phyloP scores from a whole-genome alignment of 1,139 yeast genomes.

The Diutina ranongensis region DNA sequence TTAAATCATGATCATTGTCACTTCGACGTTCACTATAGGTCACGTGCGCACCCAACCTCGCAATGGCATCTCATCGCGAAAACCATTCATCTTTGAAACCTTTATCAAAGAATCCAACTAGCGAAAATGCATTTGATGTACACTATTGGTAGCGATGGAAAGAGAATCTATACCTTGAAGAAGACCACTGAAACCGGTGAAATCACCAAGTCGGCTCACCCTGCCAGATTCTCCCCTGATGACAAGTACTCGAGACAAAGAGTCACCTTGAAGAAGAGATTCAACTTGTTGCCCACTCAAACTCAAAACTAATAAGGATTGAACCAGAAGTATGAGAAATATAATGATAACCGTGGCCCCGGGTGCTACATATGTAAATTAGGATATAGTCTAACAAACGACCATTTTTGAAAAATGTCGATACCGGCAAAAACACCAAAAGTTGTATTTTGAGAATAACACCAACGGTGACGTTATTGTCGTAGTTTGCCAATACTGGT shows the following conservation, averaged over 20 bases:
- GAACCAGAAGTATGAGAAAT: neutral
- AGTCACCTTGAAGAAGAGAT: constrained; percentile 95
- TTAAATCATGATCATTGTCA: too few species aligned
- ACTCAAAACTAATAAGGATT: constrained; percentile 8
- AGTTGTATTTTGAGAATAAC: too few species aligned
- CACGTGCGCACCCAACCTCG: neutral
- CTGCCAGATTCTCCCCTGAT: constrained; percentile 98
- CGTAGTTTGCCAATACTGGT: too few species aligned
- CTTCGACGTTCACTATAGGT: too few species aligned
- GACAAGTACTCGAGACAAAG: constrained; percentile 99
- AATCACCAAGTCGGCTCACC: constrained; percentile 97
- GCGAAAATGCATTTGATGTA: constrained; percentile 92
- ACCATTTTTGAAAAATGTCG: too few species aligned
- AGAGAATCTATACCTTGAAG: constrained; percentile 87
- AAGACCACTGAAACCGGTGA: constrained; percentile 77
- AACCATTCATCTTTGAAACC: neutral
- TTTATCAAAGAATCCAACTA: neutral
- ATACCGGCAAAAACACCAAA: too few species aligned
- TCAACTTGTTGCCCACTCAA: constrained; percentile 79
- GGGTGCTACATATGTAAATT: too few species aligned
- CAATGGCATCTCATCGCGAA: constrained; percentile 2
- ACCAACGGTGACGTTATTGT: too few species aligned
- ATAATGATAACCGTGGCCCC: neutral
- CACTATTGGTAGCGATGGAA: constrained; percentile 89
- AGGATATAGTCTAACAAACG: too few species aligned